Percentiles rank a stretch among this genome's conserved stretches.
phyloP scores from a whole-genome alignment of 495 filamentous ascomycete species.

The Saxispiralis lemnorum region DNA sequence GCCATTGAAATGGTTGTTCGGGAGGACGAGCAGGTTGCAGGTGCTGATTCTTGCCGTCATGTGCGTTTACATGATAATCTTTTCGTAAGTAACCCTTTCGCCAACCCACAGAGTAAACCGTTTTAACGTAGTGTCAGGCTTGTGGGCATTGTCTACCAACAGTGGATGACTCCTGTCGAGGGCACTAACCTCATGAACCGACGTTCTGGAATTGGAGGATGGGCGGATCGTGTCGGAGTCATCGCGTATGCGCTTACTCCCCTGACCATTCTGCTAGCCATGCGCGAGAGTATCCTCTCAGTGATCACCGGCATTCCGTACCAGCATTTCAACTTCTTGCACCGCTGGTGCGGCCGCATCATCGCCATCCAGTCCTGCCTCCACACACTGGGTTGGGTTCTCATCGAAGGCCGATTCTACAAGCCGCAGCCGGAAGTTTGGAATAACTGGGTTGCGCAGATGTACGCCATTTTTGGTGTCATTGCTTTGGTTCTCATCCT shows the following conservation, averaged over 20 bases:
- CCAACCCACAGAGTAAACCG: no score
- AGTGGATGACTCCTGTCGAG: slow-evolving; percentile 42
- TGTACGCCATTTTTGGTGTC: slow-evolving; percentile 47
- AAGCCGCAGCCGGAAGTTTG: slow-evolving; percentile 43
- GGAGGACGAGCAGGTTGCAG: slow-evolving; percentile 28
- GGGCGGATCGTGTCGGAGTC: slow-evolving; percentile 43
- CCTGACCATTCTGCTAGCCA: slow-evolving; percentile 40
- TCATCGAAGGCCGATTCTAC: slow-evolving; percentile 43
- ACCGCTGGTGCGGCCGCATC: slow-evolving; percentile 47
- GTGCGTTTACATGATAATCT: slow-evolving; percentile 37
- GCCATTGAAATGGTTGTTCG: slow-evolving; percentile 19
- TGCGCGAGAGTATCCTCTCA: slow-evolving; percentile 41
- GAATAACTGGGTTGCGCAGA: slow-evolving; percentile 32
- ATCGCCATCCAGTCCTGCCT: slow-evolving; percentile 42
- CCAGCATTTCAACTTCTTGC: slow-evolving; percentile 51
- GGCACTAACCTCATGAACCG: slow-evolving; percentile 33
- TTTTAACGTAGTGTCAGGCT: slow-evolving; percentile 17
- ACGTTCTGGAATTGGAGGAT: slow-evolving; percentile 40
- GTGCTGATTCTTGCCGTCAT: slow-evolving; percentile 34
- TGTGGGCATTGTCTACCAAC: slow-evolving; percentile 39
- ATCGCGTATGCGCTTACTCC: slow-evolving; percentile 51
- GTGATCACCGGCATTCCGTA: slow-evolving; percentile 47
- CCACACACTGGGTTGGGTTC: slow-evolving; percentile 48
- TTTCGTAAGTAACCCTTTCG: slow-evolving; percentile 25
- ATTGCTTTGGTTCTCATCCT: slow-evolving; percentile 42